phyloP scores from a whole-genome alignment of 2,329 filamentous ascomycete species.

The Eutypella sp. region DNA sequence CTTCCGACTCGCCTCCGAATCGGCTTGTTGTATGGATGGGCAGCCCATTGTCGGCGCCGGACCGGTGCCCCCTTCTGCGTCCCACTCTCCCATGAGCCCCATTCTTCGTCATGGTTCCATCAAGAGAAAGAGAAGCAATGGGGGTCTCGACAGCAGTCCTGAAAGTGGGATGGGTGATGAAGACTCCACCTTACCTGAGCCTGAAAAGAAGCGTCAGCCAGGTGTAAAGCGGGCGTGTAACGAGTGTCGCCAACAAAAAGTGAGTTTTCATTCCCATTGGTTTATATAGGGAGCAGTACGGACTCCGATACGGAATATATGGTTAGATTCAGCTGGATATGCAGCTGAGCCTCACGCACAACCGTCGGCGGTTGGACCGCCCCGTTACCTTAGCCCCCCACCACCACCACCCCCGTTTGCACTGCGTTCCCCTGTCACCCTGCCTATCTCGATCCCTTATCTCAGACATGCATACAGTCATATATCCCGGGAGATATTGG shows the following conservation, averaged over 20 bases:
- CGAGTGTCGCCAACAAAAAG: conserved; percentile 82
- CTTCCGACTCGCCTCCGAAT: conserved; percentile 1
- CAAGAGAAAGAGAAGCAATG: conserved; percentile 57
- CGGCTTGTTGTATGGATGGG: conserved; percentile 42
- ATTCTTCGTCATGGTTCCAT: conserved; percentile 42
- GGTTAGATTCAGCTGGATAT: background rate
- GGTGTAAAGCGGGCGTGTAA: conserved; percentile 78
- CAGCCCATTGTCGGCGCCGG: conserved; percentile 38
- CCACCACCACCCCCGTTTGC: too few species aligned
- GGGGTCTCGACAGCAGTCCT: conserved; percentile 54
- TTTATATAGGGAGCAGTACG: too few species aligned
- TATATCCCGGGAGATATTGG: background rate
- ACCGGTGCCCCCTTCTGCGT: conserved; percentile 35
- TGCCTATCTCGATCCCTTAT: conserved; percentile 2
- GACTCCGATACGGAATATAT: too few species aligned
- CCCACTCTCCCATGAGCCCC: conserved; percentile 37
- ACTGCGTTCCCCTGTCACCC: too few species aligned
- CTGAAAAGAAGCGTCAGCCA: conserved; percentile 59
- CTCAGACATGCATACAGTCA: conserved; percentile 12
- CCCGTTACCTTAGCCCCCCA: background rate
- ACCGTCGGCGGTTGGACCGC: too few species aligned
- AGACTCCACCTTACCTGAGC: conserved; percentile 50
- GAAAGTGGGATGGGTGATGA: conserved; percentile 51
- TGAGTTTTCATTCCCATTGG: conserved; percentile 35
- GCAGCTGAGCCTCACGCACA: background rate